A percentile compares a stretch with the other conserved stretches of the same genome.
phyloP scores from a whole-genome alignment of 306 rosid genomes.

The Potentilla sterilis region DNA sequence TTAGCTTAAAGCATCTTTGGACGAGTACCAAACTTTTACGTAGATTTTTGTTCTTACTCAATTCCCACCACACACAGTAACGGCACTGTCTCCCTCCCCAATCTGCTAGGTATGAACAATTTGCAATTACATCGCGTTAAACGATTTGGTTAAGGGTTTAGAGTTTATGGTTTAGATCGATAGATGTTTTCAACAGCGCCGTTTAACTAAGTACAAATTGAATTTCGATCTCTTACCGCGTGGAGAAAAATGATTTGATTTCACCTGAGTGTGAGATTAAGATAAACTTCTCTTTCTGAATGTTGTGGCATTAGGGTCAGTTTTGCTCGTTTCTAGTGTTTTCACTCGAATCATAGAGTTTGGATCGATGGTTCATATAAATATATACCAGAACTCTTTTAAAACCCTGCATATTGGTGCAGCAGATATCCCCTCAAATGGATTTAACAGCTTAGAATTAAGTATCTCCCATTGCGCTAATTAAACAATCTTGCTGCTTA shows the following conservation, averaged over 20 bases:
- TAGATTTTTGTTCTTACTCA: slow-evolving; percentile 39
- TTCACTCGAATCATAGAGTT: neutral
- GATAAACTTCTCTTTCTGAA: neutral
- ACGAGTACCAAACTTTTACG: slow-evolving; percentile 29
- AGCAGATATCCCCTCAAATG: no score
- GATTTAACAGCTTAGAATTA: neutral
- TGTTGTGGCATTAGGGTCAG: neutral
- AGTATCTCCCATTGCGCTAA: neutral
- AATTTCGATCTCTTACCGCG: neutral
- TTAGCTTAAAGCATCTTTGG: slow-evolving; percentile 32
- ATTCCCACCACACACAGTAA: slow-evolving; percentile 36
- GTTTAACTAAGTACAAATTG: no score
- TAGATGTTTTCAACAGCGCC: no score
- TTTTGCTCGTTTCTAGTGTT: neutral
- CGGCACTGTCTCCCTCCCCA: slow-evolving; percentile 29
- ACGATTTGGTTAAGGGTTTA: neutral
- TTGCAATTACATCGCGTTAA: neutral
- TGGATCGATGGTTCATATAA: neutral
- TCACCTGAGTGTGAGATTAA: neutral
- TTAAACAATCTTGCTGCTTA: neutral
- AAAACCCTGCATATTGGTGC: neutral
- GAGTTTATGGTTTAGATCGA: no score
- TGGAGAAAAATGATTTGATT: neutral
- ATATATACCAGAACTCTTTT: no score
- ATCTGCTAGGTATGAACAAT: slow-evolving; percentile 15